Conservation (phyloP, 495 filamentous ascomycete species). For the Trichoderma asperelloides region DNA sequence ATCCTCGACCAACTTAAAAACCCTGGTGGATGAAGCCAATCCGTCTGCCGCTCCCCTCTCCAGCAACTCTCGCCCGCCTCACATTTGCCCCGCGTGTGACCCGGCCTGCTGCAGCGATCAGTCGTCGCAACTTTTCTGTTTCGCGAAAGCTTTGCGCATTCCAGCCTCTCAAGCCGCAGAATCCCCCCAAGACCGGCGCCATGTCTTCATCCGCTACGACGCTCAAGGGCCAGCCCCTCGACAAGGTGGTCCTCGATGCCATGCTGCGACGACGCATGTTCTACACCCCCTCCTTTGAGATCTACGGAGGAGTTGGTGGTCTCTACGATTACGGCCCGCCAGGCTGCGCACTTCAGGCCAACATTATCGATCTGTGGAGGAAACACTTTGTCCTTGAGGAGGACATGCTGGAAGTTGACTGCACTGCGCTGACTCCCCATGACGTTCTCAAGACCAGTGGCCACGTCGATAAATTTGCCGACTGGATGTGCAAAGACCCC, state of each 20-base stretch:
- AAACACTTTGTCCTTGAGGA: conserved; percentile 86
- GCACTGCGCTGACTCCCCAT: conserved; percentile 74
- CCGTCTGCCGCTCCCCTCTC: neutral
- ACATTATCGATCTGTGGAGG: conserved; percentile 85
- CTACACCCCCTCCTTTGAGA: conserved; percentile 91
- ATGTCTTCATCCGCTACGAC: conserved; percentile 54
- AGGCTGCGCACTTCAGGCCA: conserved; percentile 69
- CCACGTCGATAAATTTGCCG: conserved; percentile 95
- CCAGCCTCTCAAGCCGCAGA: conserved; percentile 4
- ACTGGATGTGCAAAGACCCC: conserved; percentile 99
- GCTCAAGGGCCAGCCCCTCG: conserved; percentile 79
- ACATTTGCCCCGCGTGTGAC: neutral
- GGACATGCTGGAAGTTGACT: conserved; percentile 87
- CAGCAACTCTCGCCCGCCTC: neutral
- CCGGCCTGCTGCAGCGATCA: neutral
- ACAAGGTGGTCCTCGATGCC: conserved; percentile 68
- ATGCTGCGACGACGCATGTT: conserved; percentile 83
- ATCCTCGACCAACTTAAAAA: neutral
- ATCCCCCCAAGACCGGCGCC: conserved; percentile 13
- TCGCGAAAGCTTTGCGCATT: neutral
- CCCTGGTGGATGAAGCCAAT: conserved; percentile 10
- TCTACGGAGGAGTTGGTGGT: conserved; percentile 80
- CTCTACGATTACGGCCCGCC: conserved; percentile 82
- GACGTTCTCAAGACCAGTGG: conserved; percentile 93
- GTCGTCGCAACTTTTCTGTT: neutral